These are phyloP conservation scores for Trichoderma brevicompactum DNA, from an alignment of 2,329 filamentous ascomycete genomes.

Conservation along the genomic window DNA sequence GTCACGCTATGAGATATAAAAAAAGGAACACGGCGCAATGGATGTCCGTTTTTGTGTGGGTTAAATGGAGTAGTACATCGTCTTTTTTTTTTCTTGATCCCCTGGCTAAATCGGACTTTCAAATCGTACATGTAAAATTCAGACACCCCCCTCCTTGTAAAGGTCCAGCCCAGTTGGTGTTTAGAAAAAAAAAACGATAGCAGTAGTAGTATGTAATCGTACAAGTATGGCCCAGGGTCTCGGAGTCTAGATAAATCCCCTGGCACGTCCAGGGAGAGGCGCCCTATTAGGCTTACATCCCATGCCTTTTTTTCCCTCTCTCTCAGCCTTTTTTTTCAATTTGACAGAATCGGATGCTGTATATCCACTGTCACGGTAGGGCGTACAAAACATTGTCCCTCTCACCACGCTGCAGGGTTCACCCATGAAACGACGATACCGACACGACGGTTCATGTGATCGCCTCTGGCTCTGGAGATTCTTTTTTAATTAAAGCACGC, in stretches of 20 bases:
- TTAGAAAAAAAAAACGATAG: not conserved
- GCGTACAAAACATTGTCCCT: not conserved
- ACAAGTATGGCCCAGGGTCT: not conserved
- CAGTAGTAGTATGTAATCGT: too few species aligned
- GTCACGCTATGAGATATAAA: constrained; percentile 6
- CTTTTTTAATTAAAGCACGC: not conserved
- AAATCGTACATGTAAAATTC: not conserved
- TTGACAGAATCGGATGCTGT: not conserved
- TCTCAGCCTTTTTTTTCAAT: not conserved
- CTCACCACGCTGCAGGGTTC: not conserved
- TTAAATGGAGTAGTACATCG: not conserved
- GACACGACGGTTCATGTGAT: constrained; percentile 16
- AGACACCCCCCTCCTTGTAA: not conserved
- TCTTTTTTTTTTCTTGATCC: not conserved
- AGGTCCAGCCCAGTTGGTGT: not conserved
- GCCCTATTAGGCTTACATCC: constrained; percentile 22
- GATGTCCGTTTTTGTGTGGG: not conserved
- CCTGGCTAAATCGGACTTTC: constrained; percentile 1
- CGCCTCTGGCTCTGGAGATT: not conserved
- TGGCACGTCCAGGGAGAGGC: not conserved
- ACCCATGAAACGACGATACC: not conserved
- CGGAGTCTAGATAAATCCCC: not conserved
- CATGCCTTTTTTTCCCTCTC: not conserved
- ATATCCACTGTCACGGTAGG: not conserved
- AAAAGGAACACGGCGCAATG: not conserved